Base-by-base conservation (phyloP, 2,329 filamentous ascomycete species). In the Diplodia sapinea region DNA sequence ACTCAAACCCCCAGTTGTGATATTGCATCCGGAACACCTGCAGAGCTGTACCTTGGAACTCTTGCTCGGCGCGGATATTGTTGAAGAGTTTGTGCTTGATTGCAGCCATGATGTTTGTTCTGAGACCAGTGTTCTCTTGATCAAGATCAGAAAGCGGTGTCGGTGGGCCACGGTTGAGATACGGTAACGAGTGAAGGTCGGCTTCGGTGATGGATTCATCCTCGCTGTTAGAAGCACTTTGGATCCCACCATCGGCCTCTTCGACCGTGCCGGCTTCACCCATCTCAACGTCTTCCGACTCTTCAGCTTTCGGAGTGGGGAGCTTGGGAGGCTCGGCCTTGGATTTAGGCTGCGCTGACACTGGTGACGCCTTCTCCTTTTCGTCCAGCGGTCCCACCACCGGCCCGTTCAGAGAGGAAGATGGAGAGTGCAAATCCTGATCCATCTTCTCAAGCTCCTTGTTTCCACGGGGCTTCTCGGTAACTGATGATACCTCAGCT, bases 171-270 rank as follows among this genome's bases (percentile, higher is more conserved):
- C 82, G 83, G 36, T 77, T 72, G 64, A 84, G 75, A 68, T 82
- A 84, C 2, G 82, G 82, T 5, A 85, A 73, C 15, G 73, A 74
- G 50, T 80, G 78, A 4, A 79, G 72, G 66, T 83, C 82, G 12
- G 80, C 78, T 47, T 79, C 76, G 11, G 71, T 67, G 52, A 76
- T 75, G 3, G 70, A 67, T 29, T 76, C 75, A 38, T 68, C 61
- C 15, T 57, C 52, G 29, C 59, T 43, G n/a, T 26, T 26, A 26
- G 54, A 40, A 15, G 54, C 55, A 26, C 62, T 56, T 6, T 70
- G 67, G 15, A 65, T 65, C 15, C 65, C 68, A 20, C 65, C 68
- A 5, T 69, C 67, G 20, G 23, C 52, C 40, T 76, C 75, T 23
- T 68, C 61, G 2, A 54, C 17, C 17, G 29, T 20, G 26, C 40